Evolutionary conservation across 805 yeast species (phyloP).

Genomic region (Candida maesae): DNA sequence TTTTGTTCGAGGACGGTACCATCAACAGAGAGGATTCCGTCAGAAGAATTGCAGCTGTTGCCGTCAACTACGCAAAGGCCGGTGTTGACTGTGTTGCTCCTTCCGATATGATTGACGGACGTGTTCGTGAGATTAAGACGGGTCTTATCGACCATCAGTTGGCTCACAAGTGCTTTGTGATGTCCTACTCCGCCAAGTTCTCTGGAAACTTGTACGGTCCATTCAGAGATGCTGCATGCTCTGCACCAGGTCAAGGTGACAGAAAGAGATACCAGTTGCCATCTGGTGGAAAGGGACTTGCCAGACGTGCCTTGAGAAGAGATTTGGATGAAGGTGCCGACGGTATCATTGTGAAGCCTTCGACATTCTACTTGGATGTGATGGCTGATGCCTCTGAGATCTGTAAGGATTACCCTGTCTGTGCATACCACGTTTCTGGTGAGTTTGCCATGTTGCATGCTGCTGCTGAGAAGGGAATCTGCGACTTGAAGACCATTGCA

Average conservation of each 20-base stretch:
- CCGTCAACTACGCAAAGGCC: conserved; percentile 91
- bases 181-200: conserved; percentile 95
- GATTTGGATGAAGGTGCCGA: conserved; percentile 94
- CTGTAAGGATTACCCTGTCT: conserved; percentile 80
- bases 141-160: conserved; percentile 78
- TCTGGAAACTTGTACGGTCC: conserved; percentile 93
- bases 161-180: conserved; percentile 83
- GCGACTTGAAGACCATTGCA: conserved; percentile 72
- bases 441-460: conserved; percentile 98
- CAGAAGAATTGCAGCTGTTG: conserved; percentile 86
- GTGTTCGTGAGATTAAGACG: conserved; percentile 80
- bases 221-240: conserved; percentile 95
- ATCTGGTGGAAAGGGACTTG: conserved; percentile 87
- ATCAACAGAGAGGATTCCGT: conserved; percentile 74
- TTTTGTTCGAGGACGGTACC: conserved; percentile 80
- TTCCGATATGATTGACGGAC: conserved; percentile 96
- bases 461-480: conserved; percentile 93
- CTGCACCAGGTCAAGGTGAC: conserved; percentile 86
- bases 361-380: conserved; percentile 90
- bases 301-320: conserved; percentile 83
- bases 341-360: conserved; percentile 92
- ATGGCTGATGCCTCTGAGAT: conserved; percentile 83
- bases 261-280: conserved; percentile 93
- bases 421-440: conserved; percentile 96
- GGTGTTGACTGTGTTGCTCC: conserved; percentile 98